Percentiles rank a stretch among this genome's conserved stretches.
phyloP scores from a whole-genome alignment of 306 rosid genomes.

The Prinsepia uniflora region DNA sequence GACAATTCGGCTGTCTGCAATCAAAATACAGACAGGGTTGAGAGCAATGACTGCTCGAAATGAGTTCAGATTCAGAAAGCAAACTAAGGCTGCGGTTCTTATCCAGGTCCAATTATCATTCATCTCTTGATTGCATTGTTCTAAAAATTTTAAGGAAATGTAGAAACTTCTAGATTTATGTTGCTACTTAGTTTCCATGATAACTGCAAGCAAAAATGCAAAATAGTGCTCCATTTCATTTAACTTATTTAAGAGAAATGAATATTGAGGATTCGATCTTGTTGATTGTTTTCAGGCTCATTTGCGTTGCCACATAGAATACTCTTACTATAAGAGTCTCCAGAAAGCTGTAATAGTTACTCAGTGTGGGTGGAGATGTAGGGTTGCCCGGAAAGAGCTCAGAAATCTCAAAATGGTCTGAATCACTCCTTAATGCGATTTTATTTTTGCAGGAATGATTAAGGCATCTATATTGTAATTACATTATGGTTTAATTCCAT shows the following conservation, averaged over 20 bases:
- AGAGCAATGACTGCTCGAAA: conserved; percentile 98
- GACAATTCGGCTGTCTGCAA: conserved; percentile 52
- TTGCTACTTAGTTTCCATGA: conserved; percentile 1
- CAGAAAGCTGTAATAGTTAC: conserved; percentile 77
- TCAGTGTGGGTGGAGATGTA: conserved; percentile 94
- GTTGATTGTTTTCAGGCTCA: conserved; percentile 55
- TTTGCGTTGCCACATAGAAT: conserved; percentile 62
- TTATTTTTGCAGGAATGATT: conserved; percentile 27
- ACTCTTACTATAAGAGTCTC: conserved; percentile 73
- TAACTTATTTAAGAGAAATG: conserved; percentile 10
- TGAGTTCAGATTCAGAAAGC: conserved; percentile 94
- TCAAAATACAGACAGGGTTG: conserved; percentile 79
- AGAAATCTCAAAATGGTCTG: conserved; percentile 90
- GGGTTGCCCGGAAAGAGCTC: conserved; percentile 94
- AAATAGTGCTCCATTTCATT: conserved; percentile 2
- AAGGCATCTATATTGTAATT: conserved; percentile 4
- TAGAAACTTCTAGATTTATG: conserved; percentile 16
- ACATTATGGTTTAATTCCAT: conserved; percentile 21
- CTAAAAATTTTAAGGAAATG: conserved; percentile 12
- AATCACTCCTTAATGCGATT: conserved; percentile 18
- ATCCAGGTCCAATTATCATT: conserved; percentile 57
- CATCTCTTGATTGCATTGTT: conserved; percentile 19
- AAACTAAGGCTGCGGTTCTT: conserved; percentile 82
- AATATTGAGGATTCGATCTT: conserved; percentile 3
- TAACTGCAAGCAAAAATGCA: neutral